Evolutionary conservation across 768 basidiomycete genomes (phyloP).

Genomic region (Leccinum longicurvipes): DNA sequence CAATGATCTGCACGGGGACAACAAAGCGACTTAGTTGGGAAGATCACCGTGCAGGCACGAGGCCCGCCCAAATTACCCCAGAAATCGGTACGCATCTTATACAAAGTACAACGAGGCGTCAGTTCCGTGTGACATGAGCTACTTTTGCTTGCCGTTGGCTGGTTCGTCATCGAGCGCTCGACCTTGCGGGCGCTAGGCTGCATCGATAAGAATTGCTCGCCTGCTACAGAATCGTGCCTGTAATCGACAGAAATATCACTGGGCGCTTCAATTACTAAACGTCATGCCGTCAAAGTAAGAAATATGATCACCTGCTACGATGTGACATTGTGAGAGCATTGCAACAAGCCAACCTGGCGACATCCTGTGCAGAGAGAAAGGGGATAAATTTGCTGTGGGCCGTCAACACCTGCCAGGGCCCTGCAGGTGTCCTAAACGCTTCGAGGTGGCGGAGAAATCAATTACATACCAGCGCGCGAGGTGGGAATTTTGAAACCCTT

Average conservation of each 20-base stretch:
- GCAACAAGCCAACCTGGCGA: background rate
- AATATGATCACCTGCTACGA: background rate
- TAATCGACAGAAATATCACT: background rate
- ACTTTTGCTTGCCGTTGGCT: background rate
- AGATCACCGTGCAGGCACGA: background rate
- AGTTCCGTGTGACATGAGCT: background rate
- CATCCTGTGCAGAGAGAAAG: constrained; percentile 1
- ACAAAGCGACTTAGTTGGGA: background rate
- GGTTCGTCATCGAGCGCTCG: background rate
- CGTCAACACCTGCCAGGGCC: background rate
- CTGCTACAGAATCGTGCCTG: background rate
- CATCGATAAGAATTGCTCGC: background rate
- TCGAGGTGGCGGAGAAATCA: background rate
- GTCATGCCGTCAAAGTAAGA: background rate
- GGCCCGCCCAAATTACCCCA: background rate
- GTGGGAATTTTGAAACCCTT: constrained; percentile 6
- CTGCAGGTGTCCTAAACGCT: background rate
- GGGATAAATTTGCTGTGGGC: constrained; percentile 1
- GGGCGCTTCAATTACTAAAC: background rate
- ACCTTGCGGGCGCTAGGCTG: background rate
- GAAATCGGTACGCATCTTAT: background rate
- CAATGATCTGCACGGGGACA: background rate
- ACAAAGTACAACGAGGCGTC: background rate
- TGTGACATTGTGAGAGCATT: background rate
- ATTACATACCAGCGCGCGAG: too few relatives aligned